Percentiles rank a stretch among this genome's conserved stretches.
Conservation (phyloP, 1,139 yeast genomes). For the Hansenula sp. region DNA sequence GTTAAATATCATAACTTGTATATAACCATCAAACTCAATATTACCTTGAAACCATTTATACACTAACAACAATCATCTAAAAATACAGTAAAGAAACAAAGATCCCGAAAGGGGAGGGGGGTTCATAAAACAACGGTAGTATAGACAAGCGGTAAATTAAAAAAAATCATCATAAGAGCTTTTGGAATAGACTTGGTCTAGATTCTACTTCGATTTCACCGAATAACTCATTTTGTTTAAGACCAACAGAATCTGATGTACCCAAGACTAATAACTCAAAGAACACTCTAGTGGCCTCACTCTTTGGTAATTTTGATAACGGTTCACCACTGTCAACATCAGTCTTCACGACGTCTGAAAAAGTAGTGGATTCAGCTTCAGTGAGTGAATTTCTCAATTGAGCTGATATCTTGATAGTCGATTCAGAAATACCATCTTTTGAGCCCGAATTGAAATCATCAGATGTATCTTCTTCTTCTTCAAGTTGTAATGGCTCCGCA, state of each 20-base stretch:
- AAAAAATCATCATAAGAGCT: constrained; percentile 27
- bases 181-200: constrained; percentile 45
- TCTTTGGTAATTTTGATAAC: constrained; percentile 37
- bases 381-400: constrained; percentile 39
- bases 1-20: too few species aligned
- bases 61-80: too few species aligned
- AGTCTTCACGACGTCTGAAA: constrained; percentile 39
- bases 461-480: constrained; percentile 10
- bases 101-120: too few species aligned
- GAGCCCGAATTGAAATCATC: constrained; percentile 9
- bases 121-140: too few species aligned
- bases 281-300: constrained; percentile 71
- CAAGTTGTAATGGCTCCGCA: constrained; percentile 6
- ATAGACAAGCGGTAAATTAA: not conserved
- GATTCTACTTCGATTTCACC: constrained; percentile 55
- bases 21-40: too few species aligned
- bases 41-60: too few species aligned
- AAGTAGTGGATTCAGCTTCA: constrained; percentile 25
- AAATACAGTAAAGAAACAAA: too few species aligned
- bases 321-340: constrained; percentile 29
- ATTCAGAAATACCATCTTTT: constrained; percentile 32
- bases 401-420: constrained; percentile 55
- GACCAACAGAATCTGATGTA: constrained; percentile 64
- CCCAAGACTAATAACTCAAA: constrained; percentile 83
- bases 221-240: constrained; percentile 60